phyloP scores from a whole-genome alignment of 1,284 basidiomycete species.

The Meira nashicola region DNA sequence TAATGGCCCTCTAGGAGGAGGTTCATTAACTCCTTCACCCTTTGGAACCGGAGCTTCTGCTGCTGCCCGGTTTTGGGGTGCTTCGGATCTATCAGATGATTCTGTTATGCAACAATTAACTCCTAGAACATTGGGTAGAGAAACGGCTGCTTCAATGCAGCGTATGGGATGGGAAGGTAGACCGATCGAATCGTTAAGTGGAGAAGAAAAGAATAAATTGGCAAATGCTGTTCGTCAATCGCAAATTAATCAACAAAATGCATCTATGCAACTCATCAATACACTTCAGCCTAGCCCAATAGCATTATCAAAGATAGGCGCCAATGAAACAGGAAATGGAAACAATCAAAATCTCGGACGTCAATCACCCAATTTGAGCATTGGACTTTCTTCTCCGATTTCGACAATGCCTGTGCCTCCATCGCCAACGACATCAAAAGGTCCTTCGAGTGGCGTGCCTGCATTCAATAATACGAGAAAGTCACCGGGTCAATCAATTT shows the following conservation, averaged over 20 bases:
- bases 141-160: neutral
- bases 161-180: constrained; percentile 5
- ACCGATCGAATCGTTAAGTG: neutral
- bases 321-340: neutral
- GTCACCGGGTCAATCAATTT: neutral
- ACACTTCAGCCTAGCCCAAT: neutral
- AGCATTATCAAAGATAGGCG: neutral
- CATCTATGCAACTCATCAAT: neutral
- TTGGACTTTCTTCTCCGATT: neutral
- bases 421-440: neutral
- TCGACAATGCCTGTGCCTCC: neutral
- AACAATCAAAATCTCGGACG: neutral
- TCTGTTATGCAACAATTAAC: neutral
- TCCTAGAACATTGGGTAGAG: neutral
- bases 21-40: neutral
- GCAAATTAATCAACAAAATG: constrained; percentile 3
- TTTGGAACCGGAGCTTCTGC: neutral
- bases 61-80: neutral
- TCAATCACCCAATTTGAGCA: neutral
- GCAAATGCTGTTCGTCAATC: neutral
- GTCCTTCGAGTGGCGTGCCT: neutral
- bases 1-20: neutral
- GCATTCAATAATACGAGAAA: neutral
- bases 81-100: neutral
- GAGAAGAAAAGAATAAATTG: constrained; percentile 3